Base-by-base conservation (phyloP, 148 eudicot genomes). In the Bassia scoparia region DNA sequence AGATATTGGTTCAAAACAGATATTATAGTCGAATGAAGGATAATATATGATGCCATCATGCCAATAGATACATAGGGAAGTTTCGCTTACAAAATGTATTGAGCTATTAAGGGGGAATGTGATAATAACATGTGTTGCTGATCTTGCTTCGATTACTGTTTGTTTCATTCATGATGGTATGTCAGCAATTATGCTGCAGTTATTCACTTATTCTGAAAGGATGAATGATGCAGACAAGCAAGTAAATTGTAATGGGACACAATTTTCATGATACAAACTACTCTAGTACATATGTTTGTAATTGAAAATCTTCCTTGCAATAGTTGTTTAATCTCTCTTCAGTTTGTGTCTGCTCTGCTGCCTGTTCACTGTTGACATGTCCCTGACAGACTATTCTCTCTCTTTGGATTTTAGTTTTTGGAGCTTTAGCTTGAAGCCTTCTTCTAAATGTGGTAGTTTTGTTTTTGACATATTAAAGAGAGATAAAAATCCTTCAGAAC, bases 401-500 rank as follows among this genome's bases (percentile, higher is more conserved):
- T 63, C 13, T 43, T 62, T 54, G 27, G 66, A 27, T 44, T 29
- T 62, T 14, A 41, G 46, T 41, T 41, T 17, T 38, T 30, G 70
- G 15, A 69, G 62, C 37, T 2, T 61, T 26, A 23, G 44, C 34
- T 56, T 62, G 18, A 48, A 63, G 71, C 71, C 71, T 69, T 20
- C 55, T 26, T 29, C 50, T 53, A 54, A 30, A 54, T 73, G 29
- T 46, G 70, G 30, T 41, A 13, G 18, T 74, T 49, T 29, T 41
- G 29, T 50, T 55, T n/a, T 76, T 70, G 60, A 85, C 89, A 93
- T 96, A 90, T 93, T 61, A 93, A 82, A 89, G 98, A 76, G 98
- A 93, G 78, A 90, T 93, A 71, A 93, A 93, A 67, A 93, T 93
- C 67, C 89, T 93, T 74, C 96, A 93, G 85, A 93, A 89, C 82